A percentile compares a stretch with the other conserved stretches of the same genome.
These are phyloP conservation scores for Sporothrix globosa DNA, from an alignment of 2,329 filamentous ascomycete species.

Conservation along the genomic window DNA sequence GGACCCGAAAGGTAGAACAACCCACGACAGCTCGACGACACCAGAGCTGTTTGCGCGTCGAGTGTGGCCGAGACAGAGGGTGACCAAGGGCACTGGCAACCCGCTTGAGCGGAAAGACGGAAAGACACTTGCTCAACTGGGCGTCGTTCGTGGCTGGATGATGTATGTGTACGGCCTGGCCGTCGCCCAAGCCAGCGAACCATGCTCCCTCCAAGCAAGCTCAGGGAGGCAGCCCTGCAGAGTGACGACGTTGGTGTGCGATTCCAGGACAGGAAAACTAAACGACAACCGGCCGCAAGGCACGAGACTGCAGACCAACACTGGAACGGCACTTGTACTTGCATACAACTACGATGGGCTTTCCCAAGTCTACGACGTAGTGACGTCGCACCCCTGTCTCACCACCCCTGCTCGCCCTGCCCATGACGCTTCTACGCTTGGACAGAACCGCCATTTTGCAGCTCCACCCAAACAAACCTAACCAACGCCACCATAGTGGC, in stretches of 20 bases:
- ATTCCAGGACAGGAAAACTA: not conserved
- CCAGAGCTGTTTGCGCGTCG: constrained; percentile 24
- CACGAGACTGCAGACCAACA: not conserved
- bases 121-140: too few species aligned
- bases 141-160: constrained; percentile 7
- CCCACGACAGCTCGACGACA: not conserved
- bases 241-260: not conserved
- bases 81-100: not conserved
- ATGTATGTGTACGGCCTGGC: not conserved
- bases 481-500: not conserved
- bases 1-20: not conserved
- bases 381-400: constrained; percentile 30
- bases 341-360: not conserved
- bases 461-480: constrained; percentile 20
- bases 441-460: not conserved
- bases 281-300: not conserved
- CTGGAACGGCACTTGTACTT: not conserved
- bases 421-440: not conserved
- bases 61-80: constrained; percentile 11
- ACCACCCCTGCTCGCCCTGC: constrained; percentile 26
- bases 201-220: too few species aligned
- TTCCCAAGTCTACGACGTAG: not conserved
- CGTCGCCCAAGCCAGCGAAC: not conserved
- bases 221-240: constrained; percentile 21
- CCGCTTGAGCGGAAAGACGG: not conserved